A percentile compares a stretch with the other conserved stretches of the same genome.
Evolutionary conservation across 1,284 basidiomycete genomes (phyloP).

Genomic region (Phellopilus nigrolimitatus): DNA sequence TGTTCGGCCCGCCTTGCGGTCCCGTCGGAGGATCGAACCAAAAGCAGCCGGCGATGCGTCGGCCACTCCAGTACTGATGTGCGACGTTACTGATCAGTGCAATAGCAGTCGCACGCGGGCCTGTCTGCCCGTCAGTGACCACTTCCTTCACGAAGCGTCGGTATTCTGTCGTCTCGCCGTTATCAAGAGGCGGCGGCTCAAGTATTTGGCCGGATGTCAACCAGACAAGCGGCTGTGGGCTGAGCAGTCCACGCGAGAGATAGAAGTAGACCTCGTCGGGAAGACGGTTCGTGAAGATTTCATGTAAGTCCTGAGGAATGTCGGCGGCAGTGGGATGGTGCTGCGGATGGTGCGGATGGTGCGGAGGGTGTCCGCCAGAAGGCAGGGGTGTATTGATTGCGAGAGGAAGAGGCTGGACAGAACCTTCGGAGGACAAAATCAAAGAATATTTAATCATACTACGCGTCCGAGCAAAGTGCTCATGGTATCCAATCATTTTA

Average conservation of each 20-base stretch:
- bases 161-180: constrained; percentile 94
- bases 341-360: constrained; percentile 53
- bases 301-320: constrained; percentile 87
- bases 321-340: constrained; percentile 78
- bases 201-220: constrained; percentile 81
- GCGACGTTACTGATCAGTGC: constrained; percentile 78
- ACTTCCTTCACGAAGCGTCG: constrained; percentile 92
- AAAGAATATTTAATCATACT: constrained; percentile 93
- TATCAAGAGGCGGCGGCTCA: constrained; percentile 89
- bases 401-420: constrained; percentile 83
- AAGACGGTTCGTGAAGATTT: constrained; percentile 91
- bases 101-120: constrained; percentile 87
- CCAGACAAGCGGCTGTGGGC: constrained; percentile 86
- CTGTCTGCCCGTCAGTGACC: constrained; percentile 88
- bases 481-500: constrained; percentile 72
- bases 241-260: constrained; percentile 87
- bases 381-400: constrained; percentile 55
- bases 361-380: constrained; percentile 45
- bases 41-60: constrained; percentile 66
- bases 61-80: constrained; percentile 76
- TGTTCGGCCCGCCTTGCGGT: constrained; percentile 33
- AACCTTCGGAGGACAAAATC: constrained; percentile 87
- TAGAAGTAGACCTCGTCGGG: constrained; percentile 98
- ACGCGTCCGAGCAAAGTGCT: constrained; percentile 87
- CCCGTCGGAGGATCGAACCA: constrained; percentile 62